Base-by-base conservation (phyloP, 163 green algal species). In the Volvox carteri region DNA sequence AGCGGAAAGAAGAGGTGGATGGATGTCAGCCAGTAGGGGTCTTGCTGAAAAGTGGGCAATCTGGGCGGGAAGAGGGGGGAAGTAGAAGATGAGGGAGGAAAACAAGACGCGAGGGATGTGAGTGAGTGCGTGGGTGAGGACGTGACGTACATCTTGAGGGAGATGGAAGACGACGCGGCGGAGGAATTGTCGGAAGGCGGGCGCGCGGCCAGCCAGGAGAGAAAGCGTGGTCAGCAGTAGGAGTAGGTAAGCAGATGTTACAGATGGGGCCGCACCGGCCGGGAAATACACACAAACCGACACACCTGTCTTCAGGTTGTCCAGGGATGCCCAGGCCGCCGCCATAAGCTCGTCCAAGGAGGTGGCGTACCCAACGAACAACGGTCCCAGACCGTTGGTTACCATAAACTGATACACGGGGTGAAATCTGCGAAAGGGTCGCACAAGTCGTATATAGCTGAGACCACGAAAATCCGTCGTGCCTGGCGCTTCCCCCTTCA, bases 301-400 rank as follows among this genome's bases (percentile, higher is more conserved):
- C 76, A 37, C 37, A 86, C 79, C 41, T 4, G 35, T 68, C 37
- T 21, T 4, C 1, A 86, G 79, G 6, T 78, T 30, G 41, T 86
- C 81, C 65, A 88, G 48, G 25, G 46, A 58, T 16, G 7, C n/a
- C 81, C 81, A 88, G 0, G 68, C 81, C 1, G 67, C 44, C 4
- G 12, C 81, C 67, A 88, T 81, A 7, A 80, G 68, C 16, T 44
- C 42, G 81, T 88, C 81, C 67, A 88, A 73, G 1, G 42, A 72
- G 1, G 50, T 50, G 33, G 68, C 68, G 37, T 93, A 93, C 11
- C 62, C 86, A 16, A 70, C 18, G 28, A 90, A 91, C 30, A 90
- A 18, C 30, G 70, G 25, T 4, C 56, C 52, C 11, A 86, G 37
- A 28, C 75, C 86, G 62, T 86, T 90, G 11, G 58, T 50, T 8